Evolutionary conservation across 345 rosid species (phyloP), one percentile per base, ranked within the genome.

Genomic region (Salix brachista): DNA sequence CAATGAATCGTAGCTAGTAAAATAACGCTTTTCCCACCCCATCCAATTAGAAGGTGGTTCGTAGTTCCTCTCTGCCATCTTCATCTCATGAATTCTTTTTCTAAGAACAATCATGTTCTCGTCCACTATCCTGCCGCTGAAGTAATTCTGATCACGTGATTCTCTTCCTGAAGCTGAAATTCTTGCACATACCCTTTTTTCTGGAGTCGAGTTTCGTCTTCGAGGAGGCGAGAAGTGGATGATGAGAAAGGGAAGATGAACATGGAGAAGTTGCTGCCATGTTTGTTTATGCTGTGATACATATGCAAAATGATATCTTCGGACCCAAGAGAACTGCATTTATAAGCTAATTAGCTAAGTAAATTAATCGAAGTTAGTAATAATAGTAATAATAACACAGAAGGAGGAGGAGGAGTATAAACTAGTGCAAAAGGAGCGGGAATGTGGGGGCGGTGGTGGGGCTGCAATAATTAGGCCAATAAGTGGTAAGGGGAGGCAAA

Each of bases 21-120:
- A 90, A 37, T 70, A 87, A 19, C 83, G 90, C 50, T 91, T 89
- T 87, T 92, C 94, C 94, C 94, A 92, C 4, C 84, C 87, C 88
- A 85, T 85, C 97, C 97, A 90, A 8, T 87, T 80, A 21, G 82
- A 61, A 5, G 94, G 91, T 12, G 94, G 89, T 85, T 91, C 90
- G 70, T 89, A 86, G 80, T 87, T 88, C 69, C 88, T 75, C 87
- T 92, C 96, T 5, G 16, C 61, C 37, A 78, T 56, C 60, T 78
- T 73, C 62, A 73, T 78, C 69, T 78, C 81, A 25, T 67, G 77
- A 4, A 78, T 78, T 61, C 77, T 73, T 60, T 67, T 78, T 50
- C 81, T 73, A 1, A 78, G 73, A 39, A 78, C 77, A 21, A 88
- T 85, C 95, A 91, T 89, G 82, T 83, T 83, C 82, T 85, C 91